Conservation (phyloP, 2,329 filamentous ascomycete species). For the Dactylella cylindrospora region DNA sequence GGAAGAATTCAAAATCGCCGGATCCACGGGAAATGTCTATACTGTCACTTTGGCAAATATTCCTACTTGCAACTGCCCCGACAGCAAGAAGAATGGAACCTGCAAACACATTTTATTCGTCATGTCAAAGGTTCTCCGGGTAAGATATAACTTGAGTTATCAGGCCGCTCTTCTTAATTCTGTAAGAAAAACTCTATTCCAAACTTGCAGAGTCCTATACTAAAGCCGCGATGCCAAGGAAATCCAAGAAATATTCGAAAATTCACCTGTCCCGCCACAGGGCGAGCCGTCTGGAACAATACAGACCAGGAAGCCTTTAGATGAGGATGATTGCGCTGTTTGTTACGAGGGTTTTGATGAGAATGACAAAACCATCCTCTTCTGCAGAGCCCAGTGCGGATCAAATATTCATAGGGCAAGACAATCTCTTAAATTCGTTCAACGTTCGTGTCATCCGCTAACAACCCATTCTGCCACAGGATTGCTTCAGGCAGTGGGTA, state of each 20-base stretch:
- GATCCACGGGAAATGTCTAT: conserved; percentile 68
- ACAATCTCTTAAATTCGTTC: neutral
- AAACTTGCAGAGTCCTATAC: too few relatives aligned
- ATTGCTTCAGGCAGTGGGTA: conserved; percentile 48
- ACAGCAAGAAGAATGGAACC: conserved; percentile 52
- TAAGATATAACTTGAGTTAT: conserved; percentile 61
- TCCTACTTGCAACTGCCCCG: conserved; percentile 62
- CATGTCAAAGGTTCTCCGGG: conserved; percentile 63
- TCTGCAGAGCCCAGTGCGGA: conserved; percentile 48
- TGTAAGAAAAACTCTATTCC: conserved; percentile 15
- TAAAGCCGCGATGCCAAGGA: conserved; percentile 54
- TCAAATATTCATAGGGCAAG: conserved; percentile 47
- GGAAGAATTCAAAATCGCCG: conserved; percentile 63
- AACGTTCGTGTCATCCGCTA: neutral
- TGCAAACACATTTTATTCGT: conserved; percentile 68
- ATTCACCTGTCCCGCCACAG: conserved; percentile 56
- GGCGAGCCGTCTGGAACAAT: conserved; percentile 45
- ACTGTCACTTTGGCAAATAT: conserved; percentile 59
- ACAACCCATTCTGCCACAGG: conserved; percentile 6
- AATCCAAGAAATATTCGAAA: conserved; percentile 61
- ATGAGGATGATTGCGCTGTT: conserved; percentile 61
- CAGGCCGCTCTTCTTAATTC: conserved; percentile 63
- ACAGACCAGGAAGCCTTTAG: conserved; percentile 55
- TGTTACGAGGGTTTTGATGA: conserved; percentile 59
- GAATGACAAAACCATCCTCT: conserved; percentile 46